Conservation (phyloP, 169 alveolate species). For the Cyclospora cayetanensis region DNA sequence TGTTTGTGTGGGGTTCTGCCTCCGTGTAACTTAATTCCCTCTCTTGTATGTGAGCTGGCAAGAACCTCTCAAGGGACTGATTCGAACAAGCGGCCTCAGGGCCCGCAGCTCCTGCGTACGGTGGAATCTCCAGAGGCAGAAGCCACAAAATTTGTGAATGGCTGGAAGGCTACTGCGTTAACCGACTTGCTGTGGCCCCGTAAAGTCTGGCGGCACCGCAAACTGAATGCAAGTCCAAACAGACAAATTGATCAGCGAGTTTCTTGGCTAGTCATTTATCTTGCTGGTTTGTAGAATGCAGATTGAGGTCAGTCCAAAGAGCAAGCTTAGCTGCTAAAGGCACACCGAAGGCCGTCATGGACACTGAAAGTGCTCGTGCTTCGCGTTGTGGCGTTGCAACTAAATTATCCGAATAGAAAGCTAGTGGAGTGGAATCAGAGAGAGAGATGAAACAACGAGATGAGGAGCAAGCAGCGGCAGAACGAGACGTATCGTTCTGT, state of each 20-base stretch:
- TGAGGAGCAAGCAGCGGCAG: neutral
- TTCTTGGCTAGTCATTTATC: neutral
- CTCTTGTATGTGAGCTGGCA: constrained; percentile 56
- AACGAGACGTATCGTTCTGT: neutral
- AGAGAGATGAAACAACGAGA: too few relatives aligned
- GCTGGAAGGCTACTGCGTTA: constrained; percentile 89
- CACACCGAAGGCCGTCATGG: too few relatives aligned
- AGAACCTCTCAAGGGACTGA: too few relatives aligned
- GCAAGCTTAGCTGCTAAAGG: too few relatives aligned
- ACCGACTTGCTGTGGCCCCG: constrained; percentile 95
- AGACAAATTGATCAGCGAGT: neutral
- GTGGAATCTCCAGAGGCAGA: constrained; percentile 92
- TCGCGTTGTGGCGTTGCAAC: too few relatives aligned
- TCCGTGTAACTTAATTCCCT: neutral
- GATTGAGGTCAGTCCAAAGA: too few relatives aligned
- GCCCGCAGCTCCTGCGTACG: constrained; percentile 17
- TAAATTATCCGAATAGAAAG: too few relatives aligned
- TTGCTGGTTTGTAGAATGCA: neutral
- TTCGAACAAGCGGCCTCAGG: too few relatives aligned
- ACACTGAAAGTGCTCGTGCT: too few relatives aligned
- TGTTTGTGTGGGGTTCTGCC: neutral
- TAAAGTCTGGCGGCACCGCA: constrained; percentile 88
- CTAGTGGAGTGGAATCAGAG: too few relatives aligned
- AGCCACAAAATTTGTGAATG: constrained; percentile 83
- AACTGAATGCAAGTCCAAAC: constrained; percentile 58